These are phyloP conservation scores for Colletotrichum tofieldiae DNA, from an alignment of 2,329 filamentous ascomycete genomes.

Conservation along the genomic window DNA sequence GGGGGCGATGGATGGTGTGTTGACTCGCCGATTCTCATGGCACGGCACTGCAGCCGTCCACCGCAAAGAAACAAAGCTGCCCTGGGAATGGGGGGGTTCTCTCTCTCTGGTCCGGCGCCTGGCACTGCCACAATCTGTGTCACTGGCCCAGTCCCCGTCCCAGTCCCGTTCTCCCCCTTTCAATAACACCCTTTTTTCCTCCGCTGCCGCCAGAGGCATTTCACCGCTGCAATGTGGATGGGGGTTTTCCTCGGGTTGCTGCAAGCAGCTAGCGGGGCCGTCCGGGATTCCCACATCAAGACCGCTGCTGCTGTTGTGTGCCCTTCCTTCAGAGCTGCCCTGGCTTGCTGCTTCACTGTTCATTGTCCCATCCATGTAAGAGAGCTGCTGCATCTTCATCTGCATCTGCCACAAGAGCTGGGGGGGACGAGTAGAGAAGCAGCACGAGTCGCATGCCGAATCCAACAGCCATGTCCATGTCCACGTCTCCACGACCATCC, in stretches of 20 bases:
- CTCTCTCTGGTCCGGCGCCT: constrained; percentile 8
- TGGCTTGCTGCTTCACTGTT: background rate
- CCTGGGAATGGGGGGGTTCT: background rate
- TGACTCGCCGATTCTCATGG: background rate
- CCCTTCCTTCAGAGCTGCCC: background rate
- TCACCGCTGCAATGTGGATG: constrained; percentile 8
- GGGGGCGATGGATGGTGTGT: background rate
- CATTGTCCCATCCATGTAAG: background rate
- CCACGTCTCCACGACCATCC: background rate
- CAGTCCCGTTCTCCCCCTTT: background rate
- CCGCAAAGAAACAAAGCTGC: background rate
- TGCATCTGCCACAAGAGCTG: background rate
- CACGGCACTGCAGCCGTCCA: background rate
- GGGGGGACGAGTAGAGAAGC: background rate
- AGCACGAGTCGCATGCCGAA: constrained; percentile 8
- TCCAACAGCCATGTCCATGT: background rate
- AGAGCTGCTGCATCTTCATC: background rate
- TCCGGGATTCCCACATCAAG: constrained; percentile 27
- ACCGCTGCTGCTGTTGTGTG: background rate
- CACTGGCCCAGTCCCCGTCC: background rate
- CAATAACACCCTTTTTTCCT: background rate
- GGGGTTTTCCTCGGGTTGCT: constrained; percentile 31
- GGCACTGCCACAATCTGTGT: constrained; percentile 33
- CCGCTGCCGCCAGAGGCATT: background rate
- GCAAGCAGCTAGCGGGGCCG: constrained; percentile 32